Conservation (phyloP, 2,329 filamentous ascomycete species). For the Penicillium expansum region DNA sequence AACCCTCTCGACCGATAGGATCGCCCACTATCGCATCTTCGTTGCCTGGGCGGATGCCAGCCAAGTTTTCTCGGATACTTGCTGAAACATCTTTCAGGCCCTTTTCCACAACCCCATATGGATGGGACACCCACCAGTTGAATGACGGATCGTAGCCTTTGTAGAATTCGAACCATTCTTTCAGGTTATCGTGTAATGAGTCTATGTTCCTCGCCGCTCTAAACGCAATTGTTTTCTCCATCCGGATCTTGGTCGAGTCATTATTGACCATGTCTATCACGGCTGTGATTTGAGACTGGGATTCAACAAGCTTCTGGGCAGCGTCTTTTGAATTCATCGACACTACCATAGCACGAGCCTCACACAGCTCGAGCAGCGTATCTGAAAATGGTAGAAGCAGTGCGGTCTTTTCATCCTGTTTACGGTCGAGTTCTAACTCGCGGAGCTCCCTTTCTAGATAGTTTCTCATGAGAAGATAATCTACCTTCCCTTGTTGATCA, state of each 20-base stretch:
- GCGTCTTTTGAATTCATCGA: background rate
- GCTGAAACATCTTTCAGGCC: constrained; percentile 24
- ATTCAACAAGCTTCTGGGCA: background rate
- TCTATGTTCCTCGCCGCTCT: background rate
- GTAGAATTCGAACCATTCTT: background rate
- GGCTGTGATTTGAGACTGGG: background rate
- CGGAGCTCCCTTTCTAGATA: background rate
- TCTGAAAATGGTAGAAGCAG: background rate
- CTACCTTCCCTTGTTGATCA: background rate
- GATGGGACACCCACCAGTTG: background rate
- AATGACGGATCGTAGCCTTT: background rate
- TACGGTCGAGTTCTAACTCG: constrained; percentile 39
- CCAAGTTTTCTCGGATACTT: constrained; percentile 44
- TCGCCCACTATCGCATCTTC: constrained; percentile 56
- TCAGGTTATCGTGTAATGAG: background rate
- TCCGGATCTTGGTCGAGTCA: background rate
- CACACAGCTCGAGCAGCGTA: background rate
- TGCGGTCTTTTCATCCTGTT: constrained; percentile 8
- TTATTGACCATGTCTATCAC: background rate
- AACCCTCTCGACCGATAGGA: constrained; percentile 53
- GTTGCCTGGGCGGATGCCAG: constrained; percentile 46
- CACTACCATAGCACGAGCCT: background rate
- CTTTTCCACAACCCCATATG: background rate
- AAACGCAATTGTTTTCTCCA: background rate
- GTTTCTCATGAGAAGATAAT: background rate